Conservation (phyloP, 495 filamentous ascomycete genomes). For the Hyaloscypha finlandica region DNA sequence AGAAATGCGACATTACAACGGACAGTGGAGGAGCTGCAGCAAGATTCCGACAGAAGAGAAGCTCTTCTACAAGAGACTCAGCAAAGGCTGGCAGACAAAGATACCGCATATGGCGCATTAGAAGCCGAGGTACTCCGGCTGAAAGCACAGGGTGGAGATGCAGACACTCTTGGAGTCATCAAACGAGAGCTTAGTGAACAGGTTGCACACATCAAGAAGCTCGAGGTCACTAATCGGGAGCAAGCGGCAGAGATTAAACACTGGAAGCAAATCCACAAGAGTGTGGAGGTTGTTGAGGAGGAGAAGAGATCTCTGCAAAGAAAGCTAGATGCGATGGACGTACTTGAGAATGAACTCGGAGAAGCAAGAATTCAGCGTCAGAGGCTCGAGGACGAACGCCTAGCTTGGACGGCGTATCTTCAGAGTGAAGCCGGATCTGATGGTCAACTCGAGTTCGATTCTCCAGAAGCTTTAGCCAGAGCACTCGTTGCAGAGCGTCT, state of each 20-base stretch:
- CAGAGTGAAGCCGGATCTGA: conserved; percentile 60
- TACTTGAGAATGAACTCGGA: conserved; percentile 70
- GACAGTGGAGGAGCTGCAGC: conserved; percentile 68
- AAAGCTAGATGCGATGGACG: conserved; percentile 72
- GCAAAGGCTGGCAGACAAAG: conserved; percentile 64
- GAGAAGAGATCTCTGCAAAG: conserved; percentile 85
- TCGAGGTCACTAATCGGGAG: conserved; percentile 79
- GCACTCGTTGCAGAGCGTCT: conserved; percentile 81
- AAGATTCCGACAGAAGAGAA: conserved; percentile 67
- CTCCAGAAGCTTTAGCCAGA: conserved; percentile 84
- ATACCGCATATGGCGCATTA: conserved; percentile 67
- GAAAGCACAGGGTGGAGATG: conserved; percentile 83
- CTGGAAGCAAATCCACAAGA: conserved; percentile 75
- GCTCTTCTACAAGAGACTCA: conserved; percentile 64
- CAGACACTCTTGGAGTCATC: conserved; percentile 77
- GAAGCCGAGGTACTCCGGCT: conserved; percentile 81
- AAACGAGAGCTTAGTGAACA: conserved; percentile 86
- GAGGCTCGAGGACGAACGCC: conserved; percentile 82
- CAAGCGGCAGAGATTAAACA: conserved; percentile 79
- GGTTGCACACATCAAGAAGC: conserved; percentile 79
- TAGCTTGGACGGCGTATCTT: conserved; percentile 85
- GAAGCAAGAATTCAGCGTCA: conserved; percentile 82
- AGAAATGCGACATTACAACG: conserved; percentile 67
- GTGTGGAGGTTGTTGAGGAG: conserved; percentile 92
- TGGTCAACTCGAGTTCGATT: conserved; percentile 71